These are phyloP conservation scores for Colletotrichum shisoi DNA, from an alignment of 2,329 filamentous ascomycete genomes.

Conservation along the genomic window DNA sequence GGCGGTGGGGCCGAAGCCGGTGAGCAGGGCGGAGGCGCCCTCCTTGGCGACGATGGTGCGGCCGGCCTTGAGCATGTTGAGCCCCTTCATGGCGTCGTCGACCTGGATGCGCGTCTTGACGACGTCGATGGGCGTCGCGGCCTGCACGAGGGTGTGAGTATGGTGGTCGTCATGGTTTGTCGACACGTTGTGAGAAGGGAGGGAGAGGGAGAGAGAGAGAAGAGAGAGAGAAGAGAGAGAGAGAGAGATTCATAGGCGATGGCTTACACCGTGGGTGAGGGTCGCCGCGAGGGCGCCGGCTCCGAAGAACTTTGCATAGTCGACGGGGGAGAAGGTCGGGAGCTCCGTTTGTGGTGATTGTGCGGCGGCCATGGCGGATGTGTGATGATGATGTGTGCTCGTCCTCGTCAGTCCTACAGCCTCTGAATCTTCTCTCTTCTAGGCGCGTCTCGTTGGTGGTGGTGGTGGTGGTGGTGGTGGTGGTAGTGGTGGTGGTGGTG, in stretches of 20 bases:
- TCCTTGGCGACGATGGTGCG: conserved; percentile 80
- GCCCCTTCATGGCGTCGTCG: conserved; percentile 84
- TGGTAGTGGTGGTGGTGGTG: no score
- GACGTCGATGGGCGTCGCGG: conserved; percentile 68
- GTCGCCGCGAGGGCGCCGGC: conserved; percentile 63
- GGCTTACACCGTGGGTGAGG: conserved; percentile 59
- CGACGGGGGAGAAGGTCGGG: conserved; percentile 52
- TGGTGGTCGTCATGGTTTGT: not conserved
- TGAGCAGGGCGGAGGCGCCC: conserved; percentile 80
- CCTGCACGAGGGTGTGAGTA: conserved; percentile 46
- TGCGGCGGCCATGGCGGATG: conserved; percentile 39
- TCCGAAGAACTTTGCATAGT: conserved; percentile 63
- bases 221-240: no score
- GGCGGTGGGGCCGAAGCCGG: conserved; percentile 83
- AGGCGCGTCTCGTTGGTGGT: not conserved
- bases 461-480: no score
- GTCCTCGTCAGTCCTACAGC: not conserved
- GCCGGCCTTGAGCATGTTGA: conserved; percentile 81
- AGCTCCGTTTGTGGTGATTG: conserved; percentile 44
- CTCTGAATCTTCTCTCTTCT: not conserved
- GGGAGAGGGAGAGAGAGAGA: no score
- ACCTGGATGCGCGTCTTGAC: conserved; percentile 94
- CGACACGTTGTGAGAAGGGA: no score
- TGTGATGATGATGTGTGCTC: not conserved
- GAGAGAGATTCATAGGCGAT: not conserved